Evolutionary conservation across 2,329 filamentous ascomycete genomes (phyloP).

Genomic region (Zymoseptoria ardabiliae): DNA sequence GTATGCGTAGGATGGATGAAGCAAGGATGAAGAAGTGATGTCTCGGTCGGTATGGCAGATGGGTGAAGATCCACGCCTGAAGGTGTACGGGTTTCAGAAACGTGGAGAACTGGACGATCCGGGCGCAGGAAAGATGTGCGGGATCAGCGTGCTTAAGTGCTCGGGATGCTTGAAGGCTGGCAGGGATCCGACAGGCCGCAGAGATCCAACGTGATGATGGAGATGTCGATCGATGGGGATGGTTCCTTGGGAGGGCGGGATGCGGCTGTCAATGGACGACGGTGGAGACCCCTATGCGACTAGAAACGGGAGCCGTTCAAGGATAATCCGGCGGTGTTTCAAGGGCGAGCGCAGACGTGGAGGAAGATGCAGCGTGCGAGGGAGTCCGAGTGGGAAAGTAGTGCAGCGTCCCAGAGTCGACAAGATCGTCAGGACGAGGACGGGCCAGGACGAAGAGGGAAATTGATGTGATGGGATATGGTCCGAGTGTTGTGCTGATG

Average conservation of each 20-base stretch:
- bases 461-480: constrained; percentile 10
- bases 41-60: constrained; percentile 9
- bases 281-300: constrained; percentile 19
- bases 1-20: constrained; percentile 6
- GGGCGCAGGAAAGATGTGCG: constrained; percentile 35
- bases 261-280: constrained; percentile 20
- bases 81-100: constrained; percentile 28
- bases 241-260: constrained; percentile 12
- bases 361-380: not conserved
- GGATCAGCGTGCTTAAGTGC: constrained; percentile 43
- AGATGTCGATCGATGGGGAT: constrained; percentile 17
- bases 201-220: not conserved
- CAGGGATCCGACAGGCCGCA: constrained; percentile 16
- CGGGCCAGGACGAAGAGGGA: constrained; percentile 5
- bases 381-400: not conserved
- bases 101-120: constrained; percentile 42
- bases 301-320: constrained; percentile 21
- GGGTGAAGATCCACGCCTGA: constrained; percentile 21
- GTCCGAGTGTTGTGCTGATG: not conserved
- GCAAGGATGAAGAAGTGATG: constrained; percentile 20
- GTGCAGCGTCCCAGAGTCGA: not conserved
- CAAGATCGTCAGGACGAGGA: constrained; percentile 5
- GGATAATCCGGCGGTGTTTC: not conserved
- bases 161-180: constrained; percentile 22
- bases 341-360: not conserved